phyloP scores from a whole-genome alignment of 257 asterid species.

The Nicotiana tomentosiformis region DNA sequence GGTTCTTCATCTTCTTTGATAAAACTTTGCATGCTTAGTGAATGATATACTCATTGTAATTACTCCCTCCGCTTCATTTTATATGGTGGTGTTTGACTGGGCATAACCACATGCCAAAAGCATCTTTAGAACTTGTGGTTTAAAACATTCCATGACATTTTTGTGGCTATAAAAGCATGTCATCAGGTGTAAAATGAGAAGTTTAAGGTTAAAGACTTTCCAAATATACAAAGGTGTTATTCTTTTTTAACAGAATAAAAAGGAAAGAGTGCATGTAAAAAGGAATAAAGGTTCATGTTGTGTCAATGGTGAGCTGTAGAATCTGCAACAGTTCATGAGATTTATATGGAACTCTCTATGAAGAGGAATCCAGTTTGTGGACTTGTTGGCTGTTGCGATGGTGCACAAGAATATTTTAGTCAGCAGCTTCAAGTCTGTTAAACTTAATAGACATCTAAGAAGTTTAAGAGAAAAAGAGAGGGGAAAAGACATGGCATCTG shows the following conservation, averaged over 20 bases:
- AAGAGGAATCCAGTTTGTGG: neutral
- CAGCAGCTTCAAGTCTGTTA: neutral
- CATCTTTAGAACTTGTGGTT: neutral
- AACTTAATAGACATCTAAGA: neutral
- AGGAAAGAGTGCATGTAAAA: neutral
- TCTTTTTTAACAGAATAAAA: neutral
- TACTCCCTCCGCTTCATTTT: neutral
- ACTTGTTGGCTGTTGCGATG: neutral
- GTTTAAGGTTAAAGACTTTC: neutral
- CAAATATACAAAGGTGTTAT: neutral
- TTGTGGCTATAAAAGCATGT: neutral
- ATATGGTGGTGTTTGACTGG: neutral
- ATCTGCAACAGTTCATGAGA: neutral
- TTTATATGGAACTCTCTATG: neutral
- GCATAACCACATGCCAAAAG: neutral
- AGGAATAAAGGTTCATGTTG: neutral
- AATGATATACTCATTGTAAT: too few species aligned
- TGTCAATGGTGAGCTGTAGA: neutral
- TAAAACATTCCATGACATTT: neutral
- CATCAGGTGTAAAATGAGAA: neutral
- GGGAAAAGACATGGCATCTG: neutral
- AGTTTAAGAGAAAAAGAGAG: neutral
- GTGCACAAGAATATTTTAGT: neutral
- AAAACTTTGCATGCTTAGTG: neutral
- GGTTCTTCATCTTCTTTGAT: neutral